These are phyloP conservation scores for Alectoria sarmentosa DNA, from an alignment of 495 filamentous ascomycete genomes.

Conservation along the genomic window DNA sequence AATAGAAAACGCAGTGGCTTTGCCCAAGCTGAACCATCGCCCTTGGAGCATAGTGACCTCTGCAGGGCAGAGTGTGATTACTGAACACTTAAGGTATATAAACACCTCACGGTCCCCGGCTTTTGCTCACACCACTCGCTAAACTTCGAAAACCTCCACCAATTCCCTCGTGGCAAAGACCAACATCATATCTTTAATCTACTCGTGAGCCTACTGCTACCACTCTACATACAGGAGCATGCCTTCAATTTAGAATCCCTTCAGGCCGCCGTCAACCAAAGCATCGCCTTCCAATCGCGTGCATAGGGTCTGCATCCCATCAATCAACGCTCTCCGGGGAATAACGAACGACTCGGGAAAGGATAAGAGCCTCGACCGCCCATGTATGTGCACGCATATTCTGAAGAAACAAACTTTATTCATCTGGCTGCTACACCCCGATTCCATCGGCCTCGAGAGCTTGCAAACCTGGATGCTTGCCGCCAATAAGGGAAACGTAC, in stretches of 20 bases:
- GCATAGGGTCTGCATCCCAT: constrained; percentile 10
- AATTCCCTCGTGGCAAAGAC: too few species aligned
- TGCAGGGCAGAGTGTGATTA: background rate
- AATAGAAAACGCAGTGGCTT: background rate
- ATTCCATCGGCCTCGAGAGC: constrained; percentile 14
- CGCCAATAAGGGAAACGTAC: constrained; percentile 8
- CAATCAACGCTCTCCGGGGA: background rate
- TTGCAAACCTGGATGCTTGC: constrained; percentile 9
- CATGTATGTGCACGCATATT: background rate
- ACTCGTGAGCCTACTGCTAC: background rate
- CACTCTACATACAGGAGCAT: background rate
- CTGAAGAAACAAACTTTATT: background rate
- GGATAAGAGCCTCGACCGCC: constrained; percentile 8
- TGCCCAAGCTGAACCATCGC: background rate
- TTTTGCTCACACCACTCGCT: background rate
- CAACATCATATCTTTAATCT: too few species aligned
- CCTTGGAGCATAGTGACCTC: background rate
- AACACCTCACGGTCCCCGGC: background rate
- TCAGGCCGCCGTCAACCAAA: background rate
- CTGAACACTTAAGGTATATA: background rate
- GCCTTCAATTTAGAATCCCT: background rate
- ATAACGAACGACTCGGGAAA: constrained; percentile 10
- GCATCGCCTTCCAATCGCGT: background rate
- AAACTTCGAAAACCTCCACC: background rate
- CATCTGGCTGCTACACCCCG: constrained; percentile 5